Base-by-base conservation (phyloP, 1,284 basidiomycete species). In the Golubevia pallescens region DNA sequence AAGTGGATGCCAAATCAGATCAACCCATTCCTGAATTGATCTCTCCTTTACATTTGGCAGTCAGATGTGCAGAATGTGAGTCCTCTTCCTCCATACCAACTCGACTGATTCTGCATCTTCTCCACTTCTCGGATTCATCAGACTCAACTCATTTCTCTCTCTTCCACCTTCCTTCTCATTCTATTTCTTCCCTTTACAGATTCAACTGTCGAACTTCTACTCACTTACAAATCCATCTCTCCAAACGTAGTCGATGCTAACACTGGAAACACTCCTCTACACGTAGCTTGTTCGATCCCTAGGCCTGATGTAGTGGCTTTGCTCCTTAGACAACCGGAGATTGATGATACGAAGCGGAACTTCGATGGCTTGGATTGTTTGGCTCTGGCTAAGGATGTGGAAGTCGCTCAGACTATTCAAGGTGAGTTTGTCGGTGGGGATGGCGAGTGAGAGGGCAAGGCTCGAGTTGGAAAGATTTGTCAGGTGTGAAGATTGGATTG, bases 301-400 rank as follows among this genome's bases (percentile, higher is more conserved):
- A 89, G 95, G 48, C 86, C 89, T 1, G 95, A 97, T 67, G 90
- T 93, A 7, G 91, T 88, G 69, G 69, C 78, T 65, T 73, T 80
- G 19, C 70, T 87, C 38, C 88, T 95, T 2, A 91, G 92, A 62
- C 92, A 94, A 76, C 90, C 92, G 0, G 89, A 87, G 2, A 91
- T 95, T 60, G 91, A 98, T 81, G 95, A 97, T 77, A 92, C 91
- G 0, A 84, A 92, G 16, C 87, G 90, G 14, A 93, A 98, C 80
- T 85, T 84, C 3, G 88, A 92, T 20, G 92, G 93, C 2, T 89
- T 89, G 74, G 92, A 92, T 0, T 90, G 91, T 48, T 87, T 90
- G 57, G 93, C 96, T 23, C 90, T 93, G 1, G 93, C 88, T 0
- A 75, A 91, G 2, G 90, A 90, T 23, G 66, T 81, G 1, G 87